Conservation (phyloP, 2,329 filamentous ascomycete genomes). For the Drechslerella dactyloides region DNA sequence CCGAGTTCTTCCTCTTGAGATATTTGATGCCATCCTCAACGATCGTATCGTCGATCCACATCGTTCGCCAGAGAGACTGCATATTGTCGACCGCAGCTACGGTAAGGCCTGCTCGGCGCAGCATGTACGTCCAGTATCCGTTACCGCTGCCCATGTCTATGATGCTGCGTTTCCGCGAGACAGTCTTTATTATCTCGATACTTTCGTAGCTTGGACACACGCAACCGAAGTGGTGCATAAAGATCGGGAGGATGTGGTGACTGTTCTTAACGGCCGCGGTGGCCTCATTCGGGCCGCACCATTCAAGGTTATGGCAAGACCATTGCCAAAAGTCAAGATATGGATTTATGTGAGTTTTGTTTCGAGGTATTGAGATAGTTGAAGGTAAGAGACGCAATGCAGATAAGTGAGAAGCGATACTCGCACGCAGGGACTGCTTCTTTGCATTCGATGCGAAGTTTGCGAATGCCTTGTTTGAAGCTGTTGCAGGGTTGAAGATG, state of each 20-base stretch:
- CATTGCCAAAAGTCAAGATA: constrained; percentile 73
- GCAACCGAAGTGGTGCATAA: constrained; percentile 82
- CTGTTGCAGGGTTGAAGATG: constrained; percentile 69
- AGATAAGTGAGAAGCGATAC: constrained; percentile 63
- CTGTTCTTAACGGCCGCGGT: constrained; percentile 65
- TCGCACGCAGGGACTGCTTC: constrained; percentile 67
- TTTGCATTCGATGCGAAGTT: constrained; percentile 71
- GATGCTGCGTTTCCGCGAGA: constrained; percentile 65
- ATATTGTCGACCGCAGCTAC: constrained; percentile 71
- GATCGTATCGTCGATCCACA: constrained; percentile 73
- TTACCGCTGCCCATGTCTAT: constrained; percentile 74
- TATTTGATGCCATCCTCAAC: constrained; percentile 67
- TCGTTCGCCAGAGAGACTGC: constrained; percentile 71
- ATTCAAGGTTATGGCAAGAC: constrained; percentile 69
- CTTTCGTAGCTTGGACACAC: constrained; percentile 72
- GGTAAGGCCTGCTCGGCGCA: constrained; percentile 66
- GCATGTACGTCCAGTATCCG: constrained; percentile 77
- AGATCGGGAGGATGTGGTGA: constrained; percentile 73
- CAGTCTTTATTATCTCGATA: constrained; percentile 66
- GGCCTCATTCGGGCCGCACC: constrained; percentile 67
- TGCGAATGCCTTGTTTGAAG: constrained; percentile 68
- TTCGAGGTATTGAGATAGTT: constrained; percentile 59
- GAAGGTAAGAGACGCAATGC: constrained; percentile 64
- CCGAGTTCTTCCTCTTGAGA: constrained; percentile 62
- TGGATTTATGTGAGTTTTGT: constrained; percentile 65